These are phyloP conservation scores for Gnetum montanum DNA, from an alignment of 75 land plant genomes.

Conservation along the genomic window DNA sequence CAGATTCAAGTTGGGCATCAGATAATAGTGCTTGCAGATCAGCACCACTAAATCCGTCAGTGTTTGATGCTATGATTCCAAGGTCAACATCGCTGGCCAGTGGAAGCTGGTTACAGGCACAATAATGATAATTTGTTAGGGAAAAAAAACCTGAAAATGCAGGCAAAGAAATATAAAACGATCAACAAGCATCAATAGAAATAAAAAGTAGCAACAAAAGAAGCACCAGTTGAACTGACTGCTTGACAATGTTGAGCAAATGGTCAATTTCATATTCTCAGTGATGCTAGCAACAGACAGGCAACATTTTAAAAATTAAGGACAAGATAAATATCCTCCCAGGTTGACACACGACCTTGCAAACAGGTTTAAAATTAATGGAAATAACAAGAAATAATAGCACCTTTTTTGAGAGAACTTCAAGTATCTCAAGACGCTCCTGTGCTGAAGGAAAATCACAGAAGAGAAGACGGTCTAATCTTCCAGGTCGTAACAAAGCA, in stretches of 20 bases:
- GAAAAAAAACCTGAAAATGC: slow-evolving; percentile 3
- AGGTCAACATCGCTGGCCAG: slow-evolving; percentile 67
- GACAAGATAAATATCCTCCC: background rate
- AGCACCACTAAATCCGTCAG: slow-evolving; percentile 97
- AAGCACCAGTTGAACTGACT: background rate
- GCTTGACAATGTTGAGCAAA: background rate
- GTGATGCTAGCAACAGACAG: background rate
- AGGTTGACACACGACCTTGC: background rate
- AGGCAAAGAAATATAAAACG: background rate
- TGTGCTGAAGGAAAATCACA: slow-evolving; percentile 83
- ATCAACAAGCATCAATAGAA: too few relatives aligned
- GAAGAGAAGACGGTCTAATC: slow-evolving; percentile 87
- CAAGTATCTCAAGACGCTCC: slow-evolving; percentile 82
- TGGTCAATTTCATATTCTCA: too few relatives aligned
- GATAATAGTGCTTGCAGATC: slow-evolving; percentile 95
- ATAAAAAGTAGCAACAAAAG: background rate
- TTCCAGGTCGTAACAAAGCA: slow-evolving; percentile 90
- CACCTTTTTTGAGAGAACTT: slow-evolving; percentile 82
- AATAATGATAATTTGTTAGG: slow-evolving; percentile 2
- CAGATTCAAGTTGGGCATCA: slow-evolving; percentile 89
- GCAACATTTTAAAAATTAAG: background rate
- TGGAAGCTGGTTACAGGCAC: slow-evolving; percentile 53
- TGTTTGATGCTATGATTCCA: slow-evolving; percentile 50
- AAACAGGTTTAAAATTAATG: background rate
- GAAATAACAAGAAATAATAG: too few relatives aligned